Conservation (phyloP, 352 stramenopile genomes). For the Phytophthora syringae region DNA sequence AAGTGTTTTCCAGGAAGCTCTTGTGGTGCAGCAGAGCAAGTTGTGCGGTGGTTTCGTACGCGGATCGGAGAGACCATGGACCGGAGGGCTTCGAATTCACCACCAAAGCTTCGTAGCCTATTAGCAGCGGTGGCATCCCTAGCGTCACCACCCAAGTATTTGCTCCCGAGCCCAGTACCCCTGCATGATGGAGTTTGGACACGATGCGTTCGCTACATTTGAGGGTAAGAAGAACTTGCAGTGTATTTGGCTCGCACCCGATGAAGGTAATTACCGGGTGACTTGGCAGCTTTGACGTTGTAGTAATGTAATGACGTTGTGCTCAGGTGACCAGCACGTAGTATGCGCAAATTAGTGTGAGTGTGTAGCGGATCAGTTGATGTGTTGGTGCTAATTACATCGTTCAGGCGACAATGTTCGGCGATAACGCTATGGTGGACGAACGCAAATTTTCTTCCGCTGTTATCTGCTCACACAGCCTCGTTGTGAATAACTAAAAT, state of each 20-base stretch:
- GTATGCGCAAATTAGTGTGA: constrained; percentile 65
- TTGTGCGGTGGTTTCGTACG: constrained; percentile 25
- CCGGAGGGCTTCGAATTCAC: constrained; percentile 4
- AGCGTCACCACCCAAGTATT: constrained; percentile 22
- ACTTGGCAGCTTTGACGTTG: neutral
- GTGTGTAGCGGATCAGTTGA: neutral
- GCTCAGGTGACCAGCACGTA: constrained; percentile 62
- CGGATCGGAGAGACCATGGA: constrained; percentile 3
- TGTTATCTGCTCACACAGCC: too few relatives aligned
- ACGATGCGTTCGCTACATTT: constrained; percentile 49
- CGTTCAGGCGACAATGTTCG: constrained; percentile 60
- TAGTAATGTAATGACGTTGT: neutral
- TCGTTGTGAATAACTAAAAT: too few relatives aligned
- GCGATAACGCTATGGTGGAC: constrained; percentile 54
- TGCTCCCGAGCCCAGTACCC: constrained; percentile 31
- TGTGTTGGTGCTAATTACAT: neutral
- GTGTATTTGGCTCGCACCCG: constrained; percentile 69
- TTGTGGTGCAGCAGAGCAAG: neutral
- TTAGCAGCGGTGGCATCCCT: constrained; percentile 1
- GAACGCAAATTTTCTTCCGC: too few relatives aligned
- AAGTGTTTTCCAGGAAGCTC: constrained; percentile 22
- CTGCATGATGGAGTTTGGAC: constrained; percentile 11
- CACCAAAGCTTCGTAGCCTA: neutral
- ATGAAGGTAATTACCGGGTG: constrained; percentile 52
- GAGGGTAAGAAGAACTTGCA: constrained; percentile 70